Evolutionary conservation across 148 eudicot genomes (phyloP).

Genomic region (Rhododendron mucronatum): DNA sequence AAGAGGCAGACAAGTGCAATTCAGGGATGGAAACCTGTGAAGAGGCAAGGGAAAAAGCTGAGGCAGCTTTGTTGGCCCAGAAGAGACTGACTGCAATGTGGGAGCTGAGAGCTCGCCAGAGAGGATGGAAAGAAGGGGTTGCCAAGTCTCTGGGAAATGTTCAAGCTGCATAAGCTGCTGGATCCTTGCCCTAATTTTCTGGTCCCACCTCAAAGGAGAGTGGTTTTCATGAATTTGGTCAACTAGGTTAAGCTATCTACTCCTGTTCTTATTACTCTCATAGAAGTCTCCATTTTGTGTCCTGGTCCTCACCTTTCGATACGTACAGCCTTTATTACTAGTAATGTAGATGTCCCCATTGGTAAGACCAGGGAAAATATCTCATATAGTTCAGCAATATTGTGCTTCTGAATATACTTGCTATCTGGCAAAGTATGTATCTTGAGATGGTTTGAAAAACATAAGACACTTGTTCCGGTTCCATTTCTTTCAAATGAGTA

Average conservation of each 20-base stretch:
- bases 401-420: background rate
- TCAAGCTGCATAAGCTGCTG: slow-evolving; percentile 10
- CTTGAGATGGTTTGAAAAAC: background rate
- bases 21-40: slow-evolving; percentile 93
- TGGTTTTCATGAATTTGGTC: slow-evolving; percentile 1
- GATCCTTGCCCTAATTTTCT: background rate
- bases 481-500: background rate
- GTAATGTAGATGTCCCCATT: background rate
- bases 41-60: slow-evolving; percentile 79
- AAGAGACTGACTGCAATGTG: slow-evolving; percentile 46
- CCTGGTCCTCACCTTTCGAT: background rate
- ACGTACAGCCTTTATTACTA: background rate
- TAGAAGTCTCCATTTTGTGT: background rate
- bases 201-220: slow-evolving; percentile 4
- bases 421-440: background rate
- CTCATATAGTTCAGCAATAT: background rate
- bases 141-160: slow-evolving; percentile 23
- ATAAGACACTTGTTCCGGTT: background rate
- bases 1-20: slow-evolving; percentile 82
- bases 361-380: background rate
- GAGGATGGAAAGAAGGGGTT: slow-evolving; percentile 63
- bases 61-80: slow-evolving; percentile 50
- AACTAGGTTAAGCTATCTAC: background rate
- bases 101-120: slow-evolving; percentile 68
- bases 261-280: background rate